A percentile compares a stretch with the other conserved stretches of the same genome.
Evolutionary conservation across 2,329 filamentous ascomycete genomes (phyloP).

Genomic region (Diplodia sapinea): DNA sequence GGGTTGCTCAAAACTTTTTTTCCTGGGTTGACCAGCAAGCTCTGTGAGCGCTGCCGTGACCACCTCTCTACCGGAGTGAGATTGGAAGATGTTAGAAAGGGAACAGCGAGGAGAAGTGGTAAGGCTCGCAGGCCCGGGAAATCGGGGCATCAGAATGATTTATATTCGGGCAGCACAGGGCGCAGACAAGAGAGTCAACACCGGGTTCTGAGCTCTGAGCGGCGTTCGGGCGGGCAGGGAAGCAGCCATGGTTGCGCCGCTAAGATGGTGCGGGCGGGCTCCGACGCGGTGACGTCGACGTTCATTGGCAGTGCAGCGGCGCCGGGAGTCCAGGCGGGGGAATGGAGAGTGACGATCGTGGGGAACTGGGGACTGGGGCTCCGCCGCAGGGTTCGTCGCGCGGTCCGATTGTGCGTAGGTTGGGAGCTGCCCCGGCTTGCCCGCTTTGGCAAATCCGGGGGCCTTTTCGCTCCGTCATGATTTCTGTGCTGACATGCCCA

Average conservation of each 20-base stretch:
- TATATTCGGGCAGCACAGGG: conserved; percentile 2
- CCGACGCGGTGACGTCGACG: conserved; percentile 17
- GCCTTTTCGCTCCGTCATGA: background rate
- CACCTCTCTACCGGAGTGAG: background rate
- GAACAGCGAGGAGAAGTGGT: background rate
- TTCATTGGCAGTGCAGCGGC: conserved; percentile 8
- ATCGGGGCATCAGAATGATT: conserved; percentile 7
- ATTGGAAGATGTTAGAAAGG: background rate
- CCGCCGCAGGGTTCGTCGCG: conserved; percentile 8
- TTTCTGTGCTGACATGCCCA: background rate
- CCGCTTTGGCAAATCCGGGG: conserved; percentile 5
- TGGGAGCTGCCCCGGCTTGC: conserved; percentile 10
- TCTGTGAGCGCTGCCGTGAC: background rate
- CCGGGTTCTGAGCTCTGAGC: background rate
- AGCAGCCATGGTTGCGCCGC: background rate
- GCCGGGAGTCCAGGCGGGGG: conserved; percentile 26
- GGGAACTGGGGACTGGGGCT: background rate
- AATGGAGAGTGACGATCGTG: conserved; percentile 28
- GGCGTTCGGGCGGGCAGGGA: background rate
- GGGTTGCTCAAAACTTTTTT: background rate
- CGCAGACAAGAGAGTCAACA: background rate
- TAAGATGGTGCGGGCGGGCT: background rate
- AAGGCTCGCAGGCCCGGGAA: background rate
- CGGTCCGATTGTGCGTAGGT: conserved; percentile 19
- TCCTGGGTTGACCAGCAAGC: conserved; percentile 10